These are phyloP conservation scores for Lathyrus sativus DNA, from an alignment of 306 rosid genomes.

Conservation along the genomic window DNA sequence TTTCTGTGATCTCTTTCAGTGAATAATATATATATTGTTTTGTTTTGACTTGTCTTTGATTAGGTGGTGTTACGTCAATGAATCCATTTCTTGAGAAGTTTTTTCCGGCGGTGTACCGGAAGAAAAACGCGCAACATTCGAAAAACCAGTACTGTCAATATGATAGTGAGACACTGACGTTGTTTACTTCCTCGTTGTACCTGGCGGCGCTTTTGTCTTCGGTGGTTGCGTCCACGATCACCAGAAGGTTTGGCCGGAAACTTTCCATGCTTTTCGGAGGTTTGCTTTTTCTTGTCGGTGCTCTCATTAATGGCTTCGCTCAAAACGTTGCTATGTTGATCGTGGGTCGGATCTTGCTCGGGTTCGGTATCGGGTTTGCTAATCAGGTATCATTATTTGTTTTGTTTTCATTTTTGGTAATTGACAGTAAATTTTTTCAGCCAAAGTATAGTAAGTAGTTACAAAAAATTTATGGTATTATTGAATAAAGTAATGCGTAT, in stretches of 20 bases:
- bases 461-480: background rate
- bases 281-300: conserved; percentile 65
- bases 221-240: conserved; percentile 68
- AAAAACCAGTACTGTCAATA: conserved; percentile 78
- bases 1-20: background rate
- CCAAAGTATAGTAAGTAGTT: no score
- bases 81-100: conserved; percentile 71
- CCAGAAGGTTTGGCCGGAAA: conserved; percentile 73
- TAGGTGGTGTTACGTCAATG: conserved; percentile 96
- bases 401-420: no score
- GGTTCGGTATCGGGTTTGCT: conserved; percentile 91
- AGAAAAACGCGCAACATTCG: conserved; percentile 42
- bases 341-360: conserved; percentile 87
- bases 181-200: conserved; percentile 91
- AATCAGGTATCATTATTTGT: conserved; percentile 66
- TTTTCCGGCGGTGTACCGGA: conserved; percentile 66
- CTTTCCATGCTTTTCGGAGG: conserved; percentile 89
- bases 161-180: conserved; percentile 65
- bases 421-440: no score
- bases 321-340: conserved; percentile 67
- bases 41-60: background rate
- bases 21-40: no score
- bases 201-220: conserved; percentile 87
- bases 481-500: background rate
- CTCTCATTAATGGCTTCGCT: conserved; percentile 73